These are phyloP conservation scores for Massariosphaeria phaeospora DNA, from an alignment of 495 filamentous ascomycete genomes.

Conservation along the genomic window DNA sequence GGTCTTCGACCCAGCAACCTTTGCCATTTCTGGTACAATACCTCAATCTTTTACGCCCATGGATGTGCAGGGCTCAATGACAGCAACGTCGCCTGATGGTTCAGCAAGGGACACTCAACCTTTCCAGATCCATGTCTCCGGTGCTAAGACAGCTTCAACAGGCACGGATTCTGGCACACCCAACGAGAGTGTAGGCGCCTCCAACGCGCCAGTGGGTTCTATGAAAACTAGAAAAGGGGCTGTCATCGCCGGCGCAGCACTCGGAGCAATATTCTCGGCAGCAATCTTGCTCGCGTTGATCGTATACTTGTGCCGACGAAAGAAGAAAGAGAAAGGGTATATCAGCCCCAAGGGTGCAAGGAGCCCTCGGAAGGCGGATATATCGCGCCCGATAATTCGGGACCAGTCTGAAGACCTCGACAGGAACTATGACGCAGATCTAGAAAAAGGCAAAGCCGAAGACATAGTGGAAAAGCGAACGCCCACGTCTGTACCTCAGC, in stretches of 20 bases:
- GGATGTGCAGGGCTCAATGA: slow-evolving; percentile 26
- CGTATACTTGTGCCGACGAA: slow-evolving; percentile 18
- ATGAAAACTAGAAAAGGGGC: slow-evolving; percentile 1
- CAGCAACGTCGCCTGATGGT: slow-evolving; percentile 12
- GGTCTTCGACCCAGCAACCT: slow-evolving; percentile 53
- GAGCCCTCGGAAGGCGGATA: slow-evolving; percentile 28
- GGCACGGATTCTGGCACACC: background rate
- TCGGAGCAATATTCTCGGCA: background rate
- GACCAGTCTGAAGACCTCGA: slow-evolving; percentile 16
- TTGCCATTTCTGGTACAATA: slow-evolving; percentile 58
- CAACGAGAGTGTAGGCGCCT: background rate
- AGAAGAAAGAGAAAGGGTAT: slow-evolving; percentile 17
- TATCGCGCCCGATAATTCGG: slow-evolving; percentile 32
- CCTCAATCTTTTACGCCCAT: slow-evolving; percentile 46
- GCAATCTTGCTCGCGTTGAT: slow-evolving; percentile 14
- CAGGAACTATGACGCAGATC: slow-evolving; percentile 17
- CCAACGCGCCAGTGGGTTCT: background rate
- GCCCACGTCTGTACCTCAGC: slow-evolving; percentile 32
- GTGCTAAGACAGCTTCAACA: background rate
- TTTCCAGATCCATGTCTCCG: slow-evolving; percentile 25
- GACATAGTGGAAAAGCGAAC: slow-evolving; percentile 7
- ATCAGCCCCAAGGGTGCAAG: slow-evolving; percentile 14
- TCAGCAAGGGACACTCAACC: slow-evolving; percentile 26
- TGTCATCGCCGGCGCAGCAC: slow-evolving; percentile 10
- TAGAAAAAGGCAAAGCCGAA: slow-evolving; percentile 32